These are phyloP conservation scores for Blastocystis hominis DNA, from an alignment of 352 stramenopile species.

Conservation along the genomic window DNA sequence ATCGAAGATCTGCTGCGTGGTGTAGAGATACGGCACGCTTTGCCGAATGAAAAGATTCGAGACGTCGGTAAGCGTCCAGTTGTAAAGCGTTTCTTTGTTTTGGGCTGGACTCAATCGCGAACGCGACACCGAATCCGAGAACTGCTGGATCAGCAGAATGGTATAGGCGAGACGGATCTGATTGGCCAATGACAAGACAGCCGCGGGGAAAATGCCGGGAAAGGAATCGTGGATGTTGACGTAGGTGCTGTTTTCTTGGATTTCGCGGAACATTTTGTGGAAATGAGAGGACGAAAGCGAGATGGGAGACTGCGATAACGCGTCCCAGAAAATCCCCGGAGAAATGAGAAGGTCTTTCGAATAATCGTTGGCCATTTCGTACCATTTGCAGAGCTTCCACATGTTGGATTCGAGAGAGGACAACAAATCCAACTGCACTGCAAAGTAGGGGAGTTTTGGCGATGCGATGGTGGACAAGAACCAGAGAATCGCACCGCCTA, in stretches of 20 bases:
- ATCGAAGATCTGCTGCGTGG: background rate
- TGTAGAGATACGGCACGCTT: background rate
- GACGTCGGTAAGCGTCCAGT: slow-evolving; percentile 38
- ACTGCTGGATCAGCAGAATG: slow-evolving; percentile 23
- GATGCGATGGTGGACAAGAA: slow-evolving; percentile 23
- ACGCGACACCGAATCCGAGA: slow-evolving; percentile 5
- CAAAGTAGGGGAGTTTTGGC: slow-evolving; percentile 1
- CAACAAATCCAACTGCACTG: background rate
- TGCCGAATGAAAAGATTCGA: background rate
- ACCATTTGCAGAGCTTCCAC: slow-evolving; percentile 14
- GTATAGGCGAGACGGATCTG: slow-evolving; percentile 3
- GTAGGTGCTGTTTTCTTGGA: background rate
- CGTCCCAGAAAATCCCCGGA: slow-evolving; percentile 36
- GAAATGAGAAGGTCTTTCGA: slow-evolving; percentile 50
- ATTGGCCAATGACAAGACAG: slow-evolving; percentile 44
- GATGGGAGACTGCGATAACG: background rate
- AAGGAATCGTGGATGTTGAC: background rate
- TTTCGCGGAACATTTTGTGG: slow-evolving; percentile 1
- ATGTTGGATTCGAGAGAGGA: background rate
- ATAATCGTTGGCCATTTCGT: slow-evolving; percentile 53
- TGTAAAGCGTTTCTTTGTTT: background rate
- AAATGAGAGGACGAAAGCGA: background rate
- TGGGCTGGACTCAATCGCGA: background rate
- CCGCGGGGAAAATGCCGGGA: slow-evolving; percentile 10
- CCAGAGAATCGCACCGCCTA: slow-evolving; percentile 38